phyloP scores from a whole-genome alignment of 352 stramenopile species.

The Phytophthora boehmeriae region DNA sequence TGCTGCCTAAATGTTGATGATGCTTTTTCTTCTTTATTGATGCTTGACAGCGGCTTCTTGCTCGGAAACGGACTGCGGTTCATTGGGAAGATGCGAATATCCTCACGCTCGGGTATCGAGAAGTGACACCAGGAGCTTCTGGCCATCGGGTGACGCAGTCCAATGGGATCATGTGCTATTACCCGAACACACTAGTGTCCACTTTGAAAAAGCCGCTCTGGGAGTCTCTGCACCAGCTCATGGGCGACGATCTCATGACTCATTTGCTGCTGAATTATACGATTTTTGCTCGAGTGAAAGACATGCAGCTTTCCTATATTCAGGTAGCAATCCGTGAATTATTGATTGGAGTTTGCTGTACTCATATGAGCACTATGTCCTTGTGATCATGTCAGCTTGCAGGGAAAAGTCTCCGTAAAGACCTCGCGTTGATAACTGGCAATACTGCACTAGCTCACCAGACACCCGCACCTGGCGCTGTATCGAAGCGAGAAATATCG shows the following conservation, averaged over 20 bases:
- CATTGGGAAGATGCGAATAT: slow-evolving; percentile 63
- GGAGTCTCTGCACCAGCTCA: slow-evolving; percentile 51
- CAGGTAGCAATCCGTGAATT: slow-evolving; percentile 40
- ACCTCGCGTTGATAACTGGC: not conserved
- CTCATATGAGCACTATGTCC: slow-evolving; percentile 3
- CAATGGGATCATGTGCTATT: slow-evolving; percentile 73
- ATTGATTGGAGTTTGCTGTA: not conserved
- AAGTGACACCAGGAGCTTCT: slow-evolving; percentile 41
- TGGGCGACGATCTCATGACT: slow-evolving; percentile 72
- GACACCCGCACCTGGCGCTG: not conserved
- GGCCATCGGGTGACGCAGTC: slow-evolving; percentile 62
- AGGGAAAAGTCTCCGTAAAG: slow-evolving; percentile 56
- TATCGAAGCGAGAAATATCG: slow-evolving; percentile 31
- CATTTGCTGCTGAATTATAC: slow-evolving; percentile 72
- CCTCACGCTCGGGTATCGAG: slow-evolving; percentile 70
- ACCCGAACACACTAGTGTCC: slow-evolving; percentile 75
- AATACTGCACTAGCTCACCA: not conserved
- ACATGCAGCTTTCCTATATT: slow-evolving; percentile 43
- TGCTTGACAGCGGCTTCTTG: slow-evolving; percentile 49
- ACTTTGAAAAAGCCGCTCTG: slow-evolving; percentile 63
- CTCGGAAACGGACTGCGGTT: slow-evolving; percentile 31
- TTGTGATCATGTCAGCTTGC: slow-evolving; percentile 35
- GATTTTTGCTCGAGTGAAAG: slow-evolving; percentile 51
- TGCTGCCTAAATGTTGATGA: not conserved
- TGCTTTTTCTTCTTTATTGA: not conserved